These are phyloP conservation scores for Amphirosellinia nigrospora DNA, from an alignment of 495 filamentous ascomycete species.

Conservation along the genomic window DNA sequence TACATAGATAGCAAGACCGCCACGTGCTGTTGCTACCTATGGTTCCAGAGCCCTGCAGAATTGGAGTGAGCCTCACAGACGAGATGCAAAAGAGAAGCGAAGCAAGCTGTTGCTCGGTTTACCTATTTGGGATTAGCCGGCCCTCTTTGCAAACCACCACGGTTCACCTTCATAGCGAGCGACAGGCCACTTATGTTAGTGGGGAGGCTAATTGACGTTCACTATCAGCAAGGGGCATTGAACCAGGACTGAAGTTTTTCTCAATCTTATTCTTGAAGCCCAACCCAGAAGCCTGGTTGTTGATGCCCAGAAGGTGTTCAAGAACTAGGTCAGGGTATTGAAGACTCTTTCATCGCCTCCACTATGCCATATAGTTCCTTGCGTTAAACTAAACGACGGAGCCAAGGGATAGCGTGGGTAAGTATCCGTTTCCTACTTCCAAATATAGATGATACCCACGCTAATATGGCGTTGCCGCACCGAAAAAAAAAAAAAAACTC, in stretches of 20 bases:
- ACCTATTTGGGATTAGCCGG: conserved; percentile 6
- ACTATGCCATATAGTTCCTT: background rate
- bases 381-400: background rate
- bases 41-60: background rate
- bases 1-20: background rate
- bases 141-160: background rate
- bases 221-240: background rate
- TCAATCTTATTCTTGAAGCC: conserved; percentile 15
- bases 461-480: background rate
- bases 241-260: background rate
- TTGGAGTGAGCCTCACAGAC: background rate
- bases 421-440: background rate
- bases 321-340: background rate
- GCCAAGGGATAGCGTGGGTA: background rate
- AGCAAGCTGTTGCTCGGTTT: background rate
- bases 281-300: conserved; percentile 5
- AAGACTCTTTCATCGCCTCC: conserved; percentile 6
- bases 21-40: conserved; percentile 3
- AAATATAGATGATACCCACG: background rate
- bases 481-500: background rate
- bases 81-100: background rate
- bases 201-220: background rate
- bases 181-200: background rate
- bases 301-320: background rate
- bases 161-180: conserved; percentile 9